A percentile compares a stretch with the other conserved stretches of the same genome.
phyloP scores from a whole-genome alignment of 2,329 filamentous ascomycete genomes.

The Cucurbitaria berberidis region DNA sequence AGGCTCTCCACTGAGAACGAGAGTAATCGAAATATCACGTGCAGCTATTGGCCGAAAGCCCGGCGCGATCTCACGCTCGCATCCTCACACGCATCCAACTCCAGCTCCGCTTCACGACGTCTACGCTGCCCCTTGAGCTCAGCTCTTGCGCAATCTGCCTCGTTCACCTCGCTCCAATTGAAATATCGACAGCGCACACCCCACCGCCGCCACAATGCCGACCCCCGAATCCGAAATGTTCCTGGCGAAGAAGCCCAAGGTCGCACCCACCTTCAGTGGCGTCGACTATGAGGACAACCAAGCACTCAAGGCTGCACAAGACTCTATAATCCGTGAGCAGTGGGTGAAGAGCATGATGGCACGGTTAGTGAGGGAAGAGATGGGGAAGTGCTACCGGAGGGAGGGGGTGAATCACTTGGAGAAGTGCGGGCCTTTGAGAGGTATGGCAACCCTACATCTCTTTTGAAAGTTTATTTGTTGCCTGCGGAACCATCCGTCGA shows the following conservation, averaged over 20 bases:
- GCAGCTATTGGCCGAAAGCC: slow-evolving; percentile 1
- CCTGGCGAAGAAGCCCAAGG: slow-evolving; percentile 82
- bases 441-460: slow-evolving; percentile 58
- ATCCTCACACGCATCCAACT: neutral
- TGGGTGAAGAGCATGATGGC: slow-evolving; percentile 93
- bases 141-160: neutral
- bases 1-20: neutral
- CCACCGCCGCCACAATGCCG: slow-evolving; percentile 64
- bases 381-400: slow-evolving; percentile 83
- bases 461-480: neutral
- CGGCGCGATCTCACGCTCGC: slow-evolving; percentile 1
- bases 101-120: neutral
- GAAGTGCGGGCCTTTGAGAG: slow-evolving; percentile 82
- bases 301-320: slow-evolving; percentile 81
- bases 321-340: slow-evolving; percentile 82
- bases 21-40: neutral
- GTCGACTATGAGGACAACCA: slow-evolving; percentile 86
- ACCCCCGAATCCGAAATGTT: slow-evolving; percentile 83
- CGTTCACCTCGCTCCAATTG: neutral
- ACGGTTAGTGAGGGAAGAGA: slow-evolving; percentile 78
- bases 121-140: neutral
- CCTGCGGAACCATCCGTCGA: neutral
- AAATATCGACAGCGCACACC: slow-evolving; percentile 1
- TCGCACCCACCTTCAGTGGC: slow-evolving; percentile 82
- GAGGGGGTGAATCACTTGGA: slow-evolving; percentile 88